These are phyloP conservation scores for Aspergillus sparsus DNA, from an alignment of 495 filamentous ascomycete species.

Conservation along the genomic window DNA sequence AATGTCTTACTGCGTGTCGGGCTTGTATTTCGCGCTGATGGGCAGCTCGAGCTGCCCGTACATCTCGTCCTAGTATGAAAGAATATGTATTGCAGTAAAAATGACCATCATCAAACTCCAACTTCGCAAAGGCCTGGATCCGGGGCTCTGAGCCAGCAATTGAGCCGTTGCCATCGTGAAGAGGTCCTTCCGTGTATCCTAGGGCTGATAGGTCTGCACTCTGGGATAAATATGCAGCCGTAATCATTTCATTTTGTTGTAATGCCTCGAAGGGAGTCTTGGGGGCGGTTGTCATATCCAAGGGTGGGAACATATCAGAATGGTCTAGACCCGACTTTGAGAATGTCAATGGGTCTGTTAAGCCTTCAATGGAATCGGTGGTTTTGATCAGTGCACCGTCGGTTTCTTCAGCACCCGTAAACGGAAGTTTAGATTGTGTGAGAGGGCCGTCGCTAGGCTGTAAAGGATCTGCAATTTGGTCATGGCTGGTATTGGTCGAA, in stretches of 20 bases:
- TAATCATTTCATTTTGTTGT: constrained; percentile 46
- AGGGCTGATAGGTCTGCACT: constrained; percentile 42
- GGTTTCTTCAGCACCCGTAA: constrained; percentile 16
- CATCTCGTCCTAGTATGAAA: constrained; percentile 66
- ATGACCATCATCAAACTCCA: constrained; percentile 69
- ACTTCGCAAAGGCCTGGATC: constrained; percentile 66
- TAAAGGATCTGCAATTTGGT: constrained; percentile 19
- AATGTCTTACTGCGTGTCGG: constrained; percentile 43
- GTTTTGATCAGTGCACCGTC: constrained; percentile 12
- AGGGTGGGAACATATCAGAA: constrained; percentile 41
- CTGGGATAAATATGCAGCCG: constrained; percentile 45
- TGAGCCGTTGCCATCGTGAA: constrained; percentile 38
- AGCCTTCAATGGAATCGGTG: constrained; percentile 31
- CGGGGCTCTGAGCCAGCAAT: constrained; percentile 49
- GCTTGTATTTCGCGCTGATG: constrained; percentile 49
- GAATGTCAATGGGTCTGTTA: constrained; percentile 40
- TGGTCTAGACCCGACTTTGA: constrained; percentile 38
- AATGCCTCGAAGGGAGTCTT: constrained; percentile 43
- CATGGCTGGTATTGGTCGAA: constrained; percentile 16
- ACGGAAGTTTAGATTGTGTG: constrained; percentile 14
- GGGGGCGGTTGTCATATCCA: constrained; percentile 39
- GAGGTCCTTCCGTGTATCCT: constrained; percentile 32
- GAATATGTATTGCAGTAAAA: constrained; percentile 72
- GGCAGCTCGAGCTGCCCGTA: constrained; percentile 54
- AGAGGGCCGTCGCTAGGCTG: constrained; percentile 20